phyloP scores from a whole-genome alignment of 306 rosid genomes.

The Cicer pinnatifidum region DNA sequence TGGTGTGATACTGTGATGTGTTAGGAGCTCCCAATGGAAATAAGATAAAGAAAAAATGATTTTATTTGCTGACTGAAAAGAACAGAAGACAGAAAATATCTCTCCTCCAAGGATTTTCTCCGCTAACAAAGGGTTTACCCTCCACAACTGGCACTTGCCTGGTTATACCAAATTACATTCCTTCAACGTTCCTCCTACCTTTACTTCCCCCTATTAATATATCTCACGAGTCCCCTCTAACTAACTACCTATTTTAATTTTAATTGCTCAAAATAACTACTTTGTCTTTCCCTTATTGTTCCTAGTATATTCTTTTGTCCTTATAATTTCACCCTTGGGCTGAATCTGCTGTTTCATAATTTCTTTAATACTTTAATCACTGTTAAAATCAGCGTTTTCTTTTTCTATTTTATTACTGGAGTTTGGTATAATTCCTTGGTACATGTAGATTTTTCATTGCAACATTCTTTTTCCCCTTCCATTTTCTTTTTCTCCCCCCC shows the following conservation, averaged over 20 bases:
- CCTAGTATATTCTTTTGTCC: neutral
- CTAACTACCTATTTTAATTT: neutral
- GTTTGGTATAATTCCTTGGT: constrained; percentile 5
- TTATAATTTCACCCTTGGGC: neutral
- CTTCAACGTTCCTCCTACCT: neutral
- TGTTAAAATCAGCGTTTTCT: neutral
- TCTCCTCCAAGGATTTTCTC: constrained; percentile 8
- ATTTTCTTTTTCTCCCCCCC: neutral
- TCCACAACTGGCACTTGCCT: neutral
- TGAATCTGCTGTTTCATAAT: constrained; percentile 1
- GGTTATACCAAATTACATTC: neutral
- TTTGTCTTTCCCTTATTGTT: neutral
- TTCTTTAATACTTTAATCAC: neutral
- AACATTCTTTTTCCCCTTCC: neutral
- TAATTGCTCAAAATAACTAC: neutral
- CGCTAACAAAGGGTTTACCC: neutral
- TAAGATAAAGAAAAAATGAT: neutral
- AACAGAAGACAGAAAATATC: neutral
- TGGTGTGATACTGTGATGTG: constrained; percentile 29
- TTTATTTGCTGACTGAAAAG: constrained; percentile 5
- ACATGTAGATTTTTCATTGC: neutral
- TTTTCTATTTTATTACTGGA: constrained; percentile 4
- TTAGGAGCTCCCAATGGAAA: constrained; percentile 6
- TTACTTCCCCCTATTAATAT: constrained; percentile 15
- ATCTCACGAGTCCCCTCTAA: neutral